These are phyloP conservation scores for Neurospora tetrasperma DNA, from an alignment of 495 filamentous ascomycete genomes.

Conservation along the genomic window DNA sequence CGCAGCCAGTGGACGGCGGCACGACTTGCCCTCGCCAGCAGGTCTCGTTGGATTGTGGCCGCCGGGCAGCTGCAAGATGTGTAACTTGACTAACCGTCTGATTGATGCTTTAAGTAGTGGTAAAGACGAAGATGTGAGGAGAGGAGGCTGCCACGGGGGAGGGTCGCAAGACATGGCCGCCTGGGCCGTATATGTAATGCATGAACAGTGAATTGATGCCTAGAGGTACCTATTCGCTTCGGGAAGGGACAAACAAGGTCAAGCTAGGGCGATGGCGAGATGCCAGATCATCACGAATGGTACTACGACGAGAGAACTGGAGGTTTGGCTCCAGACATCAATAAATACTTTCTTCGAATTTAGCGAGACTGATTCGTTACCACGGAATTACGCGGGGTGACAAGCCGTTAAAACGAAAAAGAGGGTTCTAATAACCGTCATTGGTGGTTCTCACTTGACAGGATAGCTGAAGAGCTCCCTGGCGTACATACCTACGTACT, in stretches of 20 bases:
- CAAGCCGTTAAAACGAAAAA: not conserved
- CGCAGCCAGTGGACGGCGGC: not conserved
- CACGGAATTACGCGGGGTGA: not conserved
- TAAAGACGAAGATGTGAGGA: not conserved
- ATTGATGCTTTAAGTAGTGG: not conserved
- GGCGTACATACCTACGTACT: not conserved
- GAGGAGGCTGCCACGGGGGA: not conserved
- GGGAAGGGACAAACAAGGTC: slow-evolving; percentile 1
- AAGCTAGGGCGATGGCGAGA: slow-evolving; percentile 3
- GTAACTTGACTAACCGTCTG: not conserved
- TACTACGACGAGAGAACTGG: not conserved
- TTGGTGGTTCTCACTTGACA: not conserved
- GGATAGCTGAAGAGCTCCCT: not conserved
- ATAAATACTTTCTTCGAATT: not conserved
- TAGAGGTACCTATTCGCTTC: not conserved
- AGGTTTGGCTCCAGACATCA: not conserved
- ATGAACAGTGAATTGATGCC: not conserved
- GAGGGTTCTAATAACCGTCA: not conserved
- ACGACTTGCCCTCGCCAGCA: not conserved
- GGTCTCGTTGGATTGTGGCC: not conserved
- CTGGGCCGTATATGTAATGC: not conserved
- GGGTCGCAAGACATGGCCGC: not conserved
- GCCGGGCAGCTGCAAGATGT: not conserved
- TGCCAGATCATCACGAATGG: slow-evolving; percentile 4
- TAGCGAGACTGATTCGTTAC: not conserved